Evolutionary conservation across 2,329 filamentous ascomycete species (phyloP).

Genomic region (Xylaria sp.): DNA sequence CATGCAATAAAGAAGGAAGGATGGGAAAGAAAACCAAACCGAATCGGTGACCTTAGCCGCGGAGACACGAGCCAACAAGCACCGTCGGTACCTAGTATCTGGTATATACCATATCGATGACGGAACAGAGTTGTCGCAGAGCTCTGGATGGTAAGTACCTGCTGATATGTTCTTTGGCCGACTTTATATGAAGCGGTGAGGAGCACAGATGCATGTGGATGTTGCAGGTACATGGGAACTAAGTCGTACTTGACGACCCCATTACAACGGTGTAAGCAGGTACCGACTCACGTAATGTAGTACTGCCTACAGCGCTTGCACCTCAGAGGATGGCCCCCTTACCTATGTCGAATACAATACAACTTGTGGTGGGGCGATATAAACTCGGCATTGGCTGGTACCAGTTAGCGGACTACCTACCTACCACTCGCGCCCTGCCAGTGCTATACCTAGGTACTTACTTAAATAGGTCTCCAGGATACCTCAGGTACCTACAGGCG

Average conservation of each 20-base stretch:
- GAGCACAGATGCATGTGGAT: neutral
- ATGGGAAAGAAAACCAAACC: neutral
- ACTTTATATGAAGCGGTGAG: conserved; percentile 19
- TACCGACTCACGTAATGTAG: too few species aligned
- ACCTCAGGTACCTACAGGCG: too few species aligned
- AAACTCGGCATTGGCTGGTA: neutral
- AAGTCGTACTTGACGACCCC: neutral
- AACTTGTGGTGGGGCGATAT: neutral
- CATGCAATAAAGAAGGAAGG: neutral
- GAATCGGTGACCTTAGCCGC: conserved; percentile 14
- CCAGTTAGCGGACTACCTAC: too few species aligned
- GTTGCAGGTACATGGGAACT: conserved; percentile 4
- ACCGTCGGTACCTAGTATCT: neutral
- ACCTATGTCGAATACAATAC: too few species aligned
- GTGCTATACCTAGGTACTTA: too few species aligned
- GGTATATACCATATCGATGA: neutral
- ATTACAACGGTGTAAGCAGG: neutral
- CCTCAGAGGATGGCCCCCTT: too few species aligned
- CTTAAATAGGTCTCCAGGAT: too few species aligned
- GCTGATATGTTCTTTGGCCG: too few species aligned
- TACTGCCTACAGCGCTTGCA: too few species aligned
- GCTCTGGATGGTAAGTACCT: too few species aligned
- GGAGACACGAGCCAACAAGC: conserved; percentile 9
- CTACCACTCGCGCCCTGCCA: too few species aligned
- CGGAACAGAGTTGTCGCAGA: too few species aligned